A percentile compares a stretch with the other conserved stretches of the same genome.
Conservation (phyloP, 805 yeast species). For the Candida qinlingensis region DNA sequence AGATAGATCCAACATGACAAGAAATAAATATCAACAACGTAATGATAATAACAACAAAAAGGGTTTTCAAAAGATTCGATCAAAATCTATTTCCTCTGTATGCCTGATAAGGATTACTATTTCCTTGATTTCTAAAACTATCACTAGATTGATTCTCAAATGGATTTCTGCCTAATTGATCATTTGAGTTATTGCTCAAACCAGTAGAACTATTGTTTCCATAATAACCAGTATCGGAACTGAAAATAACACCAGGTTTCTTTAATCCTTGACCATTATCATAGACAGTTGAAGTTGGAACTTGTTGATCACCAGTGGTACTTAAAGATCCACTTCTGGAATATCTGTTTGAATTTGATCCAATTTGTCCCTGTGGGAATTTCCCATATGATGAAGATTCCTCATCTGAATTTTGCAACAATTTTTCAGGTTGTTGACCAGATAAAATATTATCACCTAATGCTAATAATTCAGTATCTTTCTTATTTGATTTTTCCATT, state of each 20-base stretch:
- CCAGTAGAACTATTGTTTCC: neutral
- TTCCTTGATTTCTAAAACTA: neutral
- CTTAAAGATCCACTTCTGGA: constrained; percentile 5
- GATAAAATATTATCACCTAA: constrained; percentile 26
- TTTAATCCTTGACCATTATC: neutral
- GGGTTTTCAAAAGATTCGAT: too few species aligned
- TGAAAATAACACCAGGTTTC: constrained; percentile 8
- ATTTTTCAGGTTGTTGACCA: constrained; percentile 24
- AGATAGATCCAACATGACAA: too few species aligned
- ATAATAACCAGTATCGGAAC: constrained; percentile 3
- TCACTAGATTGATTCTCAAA: neutral
- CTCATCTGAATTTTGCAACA: constrained; percentile 10
- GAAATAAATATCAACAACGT: too few species aligned
- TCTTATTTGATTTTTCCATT: constrained; percentile 20
- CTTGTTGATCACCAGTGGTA: constrained; percentile 1
- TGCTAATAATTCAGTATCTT: constrained; percentile 26
- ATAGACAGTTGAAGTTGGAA: constrained; percentile 8
- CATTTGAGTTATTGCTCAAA: neutral
- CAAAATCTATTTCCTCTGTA: constrained; percentile 7
- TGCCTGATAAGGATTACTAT: neutral
- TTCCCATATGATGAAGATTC: constrained; percentile 4
- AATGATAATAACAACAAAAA: too few species aligned
- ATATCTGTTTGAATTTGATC: neutral
- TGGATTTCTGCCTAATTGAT: constrained; percentile 1
- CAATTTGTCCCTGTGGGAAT: constrained; percentile 1